A percentile compares a stretch with the other conserved stretches of the same genome.
Conservation (phyloP, 2,329 filamentous ascomycete genomes). For the Pleoardoris graminearum region DNA sequence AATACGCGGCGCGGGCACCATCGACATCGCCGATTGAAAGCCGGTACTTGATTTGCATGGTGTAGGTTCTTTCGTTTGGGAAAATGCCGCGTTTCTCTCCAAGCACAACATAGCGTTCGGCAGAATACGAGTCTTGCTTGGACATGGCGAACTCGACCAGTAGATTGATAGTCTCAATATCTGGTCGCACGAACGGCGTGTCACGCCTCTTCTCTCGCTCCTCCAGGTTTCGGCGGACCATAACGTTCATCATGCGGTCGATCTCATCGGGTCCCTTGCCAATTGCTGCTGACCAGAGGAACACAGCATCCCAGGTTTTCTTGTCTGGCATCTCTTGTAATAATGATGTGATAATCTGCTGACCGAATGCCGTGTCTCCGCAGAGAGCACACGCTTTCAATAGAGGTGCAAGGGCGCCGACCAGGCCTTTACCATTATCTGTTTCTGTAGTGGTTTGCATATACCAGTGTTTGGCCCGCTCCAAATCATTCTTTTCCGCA, state of each 20-base stretch:
- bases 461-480: slow-evolving; percentile 71
- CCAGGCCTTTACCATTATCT: slow-evolving; percentile 12
- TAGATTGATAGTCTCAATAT: slow-evolving; percentile 73
- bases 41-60: slow-evolving; percentile 75
- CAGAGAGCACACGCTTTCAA: slow-evolving; percentile 58
- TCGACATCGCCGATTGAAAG: slow-evolving; percentile 73
- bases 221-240: slow-evolving; percentile 57
- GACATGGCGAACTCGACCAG: slow-evolving; percentile 74
- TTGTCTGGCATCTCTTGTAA: slow-evolving; percentile 47
- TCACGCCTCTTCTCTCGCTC: slow-evolving; percentile 43
- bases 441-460: slow-evolving; percentile 54
- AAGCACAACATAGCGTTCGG: slow-evolving; percentile 72
- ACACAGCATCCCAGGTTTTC: slow-evolving; percentile 69
- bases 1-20: slow-evolving; percentile 69
- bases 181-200: slow-evolving; percentile 53
- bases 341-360: slow-evolving; percentile 51
- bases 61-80: slow-evolving; percentile 70
- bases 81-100: slow-evolving; percentile 66
- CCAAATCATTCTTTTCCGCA: slow-evolving; percentile 59
- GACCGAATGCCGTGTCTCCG: slow-evolving; percentile 36
- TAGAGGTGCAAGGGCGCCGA: slow-evolving; percentile 56
- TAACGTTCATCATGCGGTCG: slow-evolving; percentile 70
- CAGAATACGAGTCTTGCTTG: slow-evolving; percentile 70
- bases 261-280: slow-evolving; percentile 74
- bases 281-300: slow-evolving; percentile 74